These are phyloP conservation scores for Stagonosporopsis rhizophila DNA, from an alignment of 2,329 filamentous ascomycete species.

Conservation along the genomic window DNA sequence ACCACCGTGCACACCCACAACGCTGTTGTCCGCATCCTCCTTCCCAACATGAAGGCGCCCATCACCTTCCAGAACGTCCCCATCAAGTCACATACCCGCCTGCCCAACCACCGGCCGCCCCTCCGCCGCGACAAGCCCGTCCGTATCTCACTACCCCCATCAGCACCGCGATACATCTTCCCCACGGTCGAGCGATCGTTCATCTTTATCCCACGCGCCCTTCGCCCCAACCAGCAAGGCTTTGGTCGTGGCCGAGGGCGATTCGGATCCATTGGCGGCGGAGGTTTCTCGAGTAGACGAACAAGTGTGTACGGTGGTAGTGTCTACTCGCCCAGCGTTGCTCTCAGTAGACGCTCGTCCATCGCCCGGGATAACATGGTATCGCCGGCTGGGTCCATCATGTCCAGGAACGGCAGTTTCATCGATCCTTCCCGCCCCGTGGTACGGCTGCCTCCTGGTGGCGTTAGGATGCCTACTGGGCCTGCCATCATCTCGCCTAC, in stretches of 20 bases:
- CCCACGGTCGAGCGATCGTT: conserved; percentile 90
- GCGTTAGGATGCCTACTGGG: conserved; percentile 46
- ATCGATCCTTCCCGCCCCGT: conserved; percentile 71
- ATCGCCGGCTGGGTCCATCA: conserved; percentile 80
- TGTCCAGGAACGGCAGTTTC: conserved; percentile 69
- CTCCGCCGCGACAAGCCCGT: conserved; percentile 96
- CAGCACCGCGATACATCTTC: conserved; percentile 85
- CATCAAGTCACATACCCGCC: conserved; percentile 88
- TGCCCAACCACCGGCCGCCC: conserved; percentile 93
- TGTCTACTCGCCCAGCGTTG: conserved; percentile 83
- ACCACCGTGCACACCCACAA: conserved; percentile 85
- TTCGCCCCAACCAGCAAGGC: conserved; percentile 90
- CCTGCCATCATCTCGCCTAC: conserved; percentile 43
- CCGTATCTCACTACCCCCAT: conserved; percentile 84
- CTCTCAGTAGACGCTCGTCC: conserved; percentile 88
- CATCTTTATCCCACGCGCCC: conserved; percentile 93
- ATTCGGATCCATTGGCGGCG: conserved; percentile 67
- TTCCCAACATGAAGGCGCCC: conserved; percentile 77
- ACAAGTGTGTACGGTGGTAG: conserved; percentile 86
- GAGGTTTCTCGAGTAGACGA: conserved; percentile 74
- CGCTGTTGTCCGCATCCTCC: conserved; percentile 79
- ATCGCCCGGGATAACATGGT: conserved; percentile 73
- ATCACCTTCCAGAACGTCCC: conserved; percentile 76
- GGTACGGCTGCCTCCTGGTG: conserved; percentile 78
- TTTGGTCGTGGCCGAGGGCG: conserved; percentile 72